A percentile compares a stretch with the other conserved stretches of the same genome.
Conservation (phyloP, 2,329 filamentous ascomycete species). For the Ophiostoma tasmaniense region DNA sequence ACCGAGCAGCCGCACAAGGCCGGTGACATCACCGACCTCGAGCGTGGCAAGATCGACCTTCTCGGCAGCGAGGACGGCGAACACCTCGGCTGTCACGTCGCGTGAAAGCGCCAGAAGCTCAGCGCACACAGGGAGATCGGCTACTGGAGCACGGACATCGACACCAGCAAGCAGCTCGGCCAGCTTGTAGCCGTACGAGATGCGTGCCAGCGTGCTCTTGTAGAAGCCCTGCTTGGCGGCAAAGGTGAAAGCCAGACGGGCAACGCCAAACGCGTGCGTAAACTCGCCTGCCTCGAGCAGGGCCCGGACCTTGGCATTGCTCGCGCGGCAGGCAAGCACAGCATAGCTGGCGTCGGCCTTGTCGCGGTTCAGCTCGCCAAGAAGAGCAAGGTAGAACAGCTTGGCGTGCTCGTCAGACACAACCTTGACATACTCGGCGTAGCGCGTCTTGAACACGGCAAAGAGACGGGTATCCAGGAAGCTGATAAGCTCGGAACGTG, state of each 20-base stretch:
- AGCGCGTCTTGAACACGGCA: constrained; percentile 30
- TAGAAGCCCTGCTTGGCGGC: constrained; percentile 35
- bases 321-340: constrained; percentile 32
- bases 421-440: constrained; percentile 24
- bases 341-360: constrained; percentile 28
- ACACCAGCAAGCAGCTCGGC: constrained; percentile 37
- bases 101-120: constrained; percentile 32
- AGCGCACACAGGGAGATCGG: constrained; percentile 27
- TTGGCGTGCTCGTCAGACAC: constrained; percentile 27
- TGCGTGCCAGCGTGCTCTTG: constrained; percentile 27
- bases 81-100: constrained; percentile 33
- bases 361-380: constrained; percentile 32
- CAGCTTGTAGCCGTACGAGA: constrained; percentile 38
- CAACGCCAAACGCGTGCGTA: constrained; percentile 35
- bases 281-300: constrained; percentile 34
- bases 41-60: constrained; percentile 38
- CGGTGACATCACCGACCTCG: constrained; percentile 36
- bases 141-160: constrained; percentile 30
- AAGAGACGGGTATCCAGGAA: constrained; percentile 33
- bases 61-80: constrained; percentile 33
- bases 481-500: constrained; percentile 26
- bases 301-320: constrained; percentile 27
- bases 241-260: constrained; percentile 35
- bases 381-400: constrained; percentile 34
- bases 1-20: constrained; percentile 38